Base-by-base conservation (phyloP, 2,329 filamentous ascomycete genomes). In the Ophiosphaerella korrae region DNA sequence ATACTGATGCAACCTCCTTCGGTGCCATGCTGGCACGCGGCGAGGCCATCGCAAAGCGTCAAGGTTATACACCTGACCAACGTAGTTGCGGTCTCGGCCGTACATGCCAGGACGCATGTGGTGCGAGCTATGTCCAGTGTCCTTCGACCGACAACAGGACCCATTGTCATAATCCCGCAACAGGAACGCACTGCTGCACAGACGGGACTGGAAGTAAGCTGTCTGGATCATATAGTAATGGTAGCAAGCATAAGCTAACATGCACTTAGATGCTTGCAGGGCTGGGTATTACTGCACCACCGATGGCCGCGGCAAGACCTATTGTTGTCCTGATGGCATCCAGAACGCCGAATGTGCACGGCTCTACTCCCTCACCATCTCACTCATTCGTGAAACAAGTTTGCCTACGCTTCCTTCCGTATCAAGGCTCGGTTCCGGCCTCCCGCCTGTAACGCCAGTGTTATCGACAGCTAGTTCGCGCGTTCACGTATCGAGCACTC, bases 201-300 rank as follows among this genome's bases (percentile, higher is more conserved):
- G 79, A 82, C 62, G 75, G 75, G 60, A 77, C 75, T 56, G 84
- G 85, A 74, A 82, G 82, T 85, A 75, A 66, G 80, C 79, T 13
- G 45, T 21, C n/a, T 37, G 14, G 7, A 37, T 9, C n/a, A 36
- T 34, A 21, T 4, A 21, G 18, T 21, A 21, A 21, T 21, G 3
- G 18, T 21, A 4, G 18, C 18, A 21, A 21, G 18, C 18, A 16
- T 34, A 41, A 40, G 35, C 47, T 68, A 47, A 64, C 39, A 21
- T 2, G 1, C 6, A 12, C 5, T 24, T 45, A 86, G 84, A 84
- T 71, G 83, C 84, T 29, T 88, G 85, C 69, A 79, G 84, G 29
- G 68, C 73, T 13, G 83, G 82, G 42, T 88, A 82, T 76, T 87
- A 82, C 77, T 88, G 85, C 75, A 79, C 82, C n/a, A 75, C 80